Evolutionary conservation across 768 basidiomycete genomes (phyloP), one percentile per base, ranked within the genome.

Genomic region (Phaffia australis): DNA sequence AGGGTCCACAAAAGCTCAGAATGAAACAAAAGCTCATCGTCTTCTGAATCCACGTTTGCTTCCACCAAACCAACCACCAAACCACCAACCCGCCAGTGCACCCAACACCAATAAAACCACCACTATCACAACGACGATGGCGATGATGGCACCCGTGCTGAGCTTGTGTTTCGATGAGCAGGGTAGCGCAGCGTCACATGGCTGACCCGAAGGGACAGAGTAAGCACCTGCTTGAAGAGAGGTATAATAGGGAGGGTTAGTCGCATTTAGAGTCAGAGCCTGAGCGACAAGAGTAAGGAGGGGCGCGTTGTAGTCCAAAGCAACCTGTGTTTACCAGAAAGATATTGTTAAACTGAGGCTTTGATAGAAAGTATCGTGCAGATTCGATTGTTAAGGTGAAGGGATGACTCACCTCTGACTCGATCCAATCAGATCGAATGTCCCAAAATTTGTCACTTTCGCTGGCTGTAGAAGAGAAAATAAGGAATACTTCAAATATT

Each of bases 241-340:
- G 19, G 86, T 87, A 74, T 83, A 95, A 77, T 81, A 90, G 0
- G 91, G 91, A 70, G 92, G 88, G 23, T 29, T 78, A 8, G 79
- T 75, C 66, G 84, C 83, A 5, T 21, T 21, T 1, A 27, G 21
- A 21, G 61, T 51, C 29, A 66, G 35, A 16, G 59, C 54, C 69
- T 83, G 84, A 21, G 89, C 87, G 0, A 87, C 84, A 47, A 95
- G 81, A 1, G 89, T 87, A n/a, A 94, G 79, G 79, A 94, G 80
- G 1, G 90, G 89, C 0, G 90, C 89, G 70, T 88, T 89, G 75
- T 91, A 92, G 73, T 95, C 92, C 50, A 90, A 77, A n/a, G 86
- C 88, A 60, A 85, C 80, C 84, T 87, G 57, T 32, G 9, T 23
- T 19, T 23, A 30, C 5, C 7, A 9, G 23, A 57, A 29, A 57